Evolutionary conservation across 2,329 filamentous ascomycete genomes (phyloP).

Genomic region (Xylaria sp.): DNA sequence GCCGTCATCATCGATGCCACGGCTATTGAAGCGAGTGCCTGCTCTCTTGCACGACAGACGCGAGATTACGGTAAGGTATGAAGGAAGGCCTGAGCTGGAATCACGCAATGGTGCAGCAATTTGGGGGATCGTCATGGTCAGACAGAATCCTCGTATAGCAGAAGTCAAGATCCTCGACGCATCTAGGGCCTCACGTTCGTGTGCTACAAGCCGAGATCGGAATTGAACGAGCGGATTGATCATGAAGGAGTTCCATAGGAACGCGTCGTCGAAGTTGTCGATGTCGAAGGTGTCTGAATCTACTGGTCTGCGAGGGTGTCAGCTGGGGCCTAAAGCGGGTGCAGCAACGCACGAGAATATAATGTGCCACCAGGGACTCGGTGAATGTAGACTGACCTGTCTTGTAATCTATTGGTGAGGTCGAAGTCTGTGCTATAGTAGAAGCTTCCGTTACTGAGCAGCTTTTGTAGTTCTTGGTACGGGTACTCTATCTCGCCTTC

Average conservation of each 20-base stretch:
- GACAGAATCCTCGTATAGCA: constrained; percentile 92
- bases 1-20: constrained; percentile 96
- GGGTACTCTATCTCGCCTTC: constrained; percentile 85
- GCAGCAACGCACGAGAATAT: too few relatives aligned
- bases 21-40: constrained; percentile 95
- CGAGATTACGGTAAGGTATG: constrained; percentile 89
- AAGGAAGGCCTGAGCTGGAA: constrained; percentile 77
- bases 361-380: too few relatives aligned
- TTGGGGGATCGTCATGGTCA: constrained; percentile 86
- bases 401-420: constrained; percentile 90
- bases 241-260: constrained; percentile 99
- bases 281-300: constrained; percentile 86
- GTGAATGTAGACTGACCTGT: constrained; percentile 66
- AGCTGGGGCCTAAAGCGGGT: constrained; percentile 26
- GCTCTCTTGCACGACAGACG: constrained; percentile 90
- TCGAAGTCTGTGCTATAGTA: constrained; percentile 99
- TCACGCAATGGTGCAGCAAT: constrained; percentile 76
- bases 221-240: constrained; percentile 93
- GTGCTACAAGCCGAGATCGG: constrained; percentile 79
- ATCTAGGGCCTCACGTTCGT: constrained; percentile 84
- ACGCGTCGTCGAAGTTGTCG: constrained; percentile 90
- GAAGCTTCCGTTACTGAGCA: constrained; percentile 92
- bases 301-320: constrained; percentile 65
- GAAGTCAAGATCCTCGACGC: constrained; percentile 88
- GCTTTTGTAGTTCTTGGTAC: constrained; percentile 89